These are phyloP conservation scores for Apiospora rasikravindrae DNA, from an alignment of 2,329 filamentous ascomycete genomes.

Conservation along the genomic window DNA sequence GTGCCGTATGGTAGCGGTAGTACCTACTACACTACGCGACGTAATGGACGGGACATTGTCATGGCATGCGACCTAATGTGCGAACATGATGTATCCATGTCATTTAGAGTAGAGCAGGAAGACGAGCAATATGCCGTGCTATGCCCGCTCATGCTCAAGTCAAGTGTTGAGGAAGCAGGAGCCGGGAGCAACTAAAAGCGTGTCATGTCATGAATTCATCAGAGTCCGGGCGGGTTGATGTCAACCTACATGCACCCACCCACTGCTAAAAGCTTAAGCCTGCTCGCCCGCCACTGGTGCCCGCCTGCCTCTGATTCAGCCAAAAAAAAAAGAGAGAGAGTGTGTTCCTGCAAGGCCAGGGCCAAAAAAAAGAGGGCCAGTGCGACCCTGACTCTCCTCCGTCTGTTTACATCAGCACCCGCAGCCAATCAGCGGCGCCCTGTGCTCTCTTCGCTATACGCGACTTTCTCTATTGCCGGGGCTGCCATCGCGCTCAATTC, in stretches of 20 bases:
- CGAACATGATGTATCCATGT: not conserved
- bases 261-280: slow-evolving; percentile 9
- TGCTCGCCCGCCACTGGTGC: not conserved
- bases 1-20: not conserved
- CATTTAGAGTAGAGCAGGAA: not conserved
- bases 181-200: not conserved
- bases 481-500: slow-evolving; percentile 11
- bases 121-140: not conserved
- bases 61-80: not conserved
- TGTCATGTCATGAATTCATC: slow-evolving; percentile 10
- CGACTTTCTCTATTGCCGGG: slow-evolving; percentile 1
- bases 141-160: not conserved
- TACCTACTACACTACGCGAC: slow-evolving; percentile 5
- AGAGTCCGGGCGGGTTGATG: not conserved
- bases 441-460: not conserved
- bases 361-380: not conserved
- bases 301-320: slow-evolving; percentile 6
- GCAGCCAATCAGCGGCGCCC: not conserved
- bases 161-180: not conserved
- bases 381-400: not conserved
- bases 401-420: slow-evolving; percentile 6
- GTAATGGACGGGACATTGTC: not conserved
- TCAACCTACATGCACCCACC: slow-evolving; percentile 10
- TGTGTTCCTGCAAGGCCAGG: not conserved
- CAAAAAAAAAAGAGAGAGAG: not conserved